Conservation (phyloP, 441 rosid genomes). For the Melastoma candidum region DNA sequence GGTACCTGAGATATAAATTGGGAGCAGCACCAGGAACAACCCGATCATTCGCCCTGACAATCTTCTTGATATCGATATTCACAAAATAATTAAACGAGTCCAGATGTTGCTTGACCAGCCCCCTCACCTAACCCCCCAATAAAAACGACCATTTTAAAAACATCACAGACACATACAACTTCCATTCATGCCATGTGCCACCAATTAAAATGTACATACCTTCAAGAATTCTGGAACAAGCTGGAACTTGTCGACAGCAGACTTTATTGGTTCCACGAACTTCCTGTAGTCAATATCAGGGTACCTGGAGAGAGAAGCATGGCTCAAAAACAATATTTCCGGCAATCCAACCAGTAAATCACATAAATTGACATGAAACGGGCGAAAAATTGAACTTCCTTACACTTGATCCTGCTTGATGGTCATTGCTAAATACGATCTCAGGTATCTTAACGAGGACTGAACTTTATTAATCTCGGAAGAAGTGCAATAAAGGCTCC, state of each 20-base stretch:
- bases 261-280: constrained; percentile 53
- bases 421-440: too few relatives aligned
- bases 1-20: constrained; percentile 48
- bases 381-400: too few relatives aligned
- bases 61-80: constrained; percentile 72
- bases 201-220: constrained; percentile 28
- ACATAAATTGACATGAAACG: too few relatives aligned
- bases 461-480: too few relatives aligned
- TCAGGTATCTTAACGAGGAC: too few relatives aligned
- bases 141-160: not conserved
- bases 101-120: constrained; percentile 89
- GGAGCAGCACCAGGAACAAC: constrained; percentile 47
- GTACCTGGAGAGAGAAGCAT: not conserved
- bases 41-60: constrained; percentile 63
- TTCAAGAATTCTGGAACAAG: constrained; percentile 86
- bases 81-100: constrained; percentile 86
- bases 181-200: not conserved
- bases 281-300: constrained; percentile 36
- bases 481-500: too few relatives aligned
- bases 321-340: not conserved
- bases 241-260: constrained; percentile 57
- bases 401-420: too few relatives aligned
- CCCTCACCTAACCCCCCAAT: constrained; percentile 51
- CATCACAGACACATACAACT: constrained; percentile 3
- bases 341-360: too few relatives aligned